Evolutionary conservation across 495 filamentous ascomycete genomes (phyloP), one percentile per base, ranked within the genome.

Genomic region (Letharia lupina): DNA sequence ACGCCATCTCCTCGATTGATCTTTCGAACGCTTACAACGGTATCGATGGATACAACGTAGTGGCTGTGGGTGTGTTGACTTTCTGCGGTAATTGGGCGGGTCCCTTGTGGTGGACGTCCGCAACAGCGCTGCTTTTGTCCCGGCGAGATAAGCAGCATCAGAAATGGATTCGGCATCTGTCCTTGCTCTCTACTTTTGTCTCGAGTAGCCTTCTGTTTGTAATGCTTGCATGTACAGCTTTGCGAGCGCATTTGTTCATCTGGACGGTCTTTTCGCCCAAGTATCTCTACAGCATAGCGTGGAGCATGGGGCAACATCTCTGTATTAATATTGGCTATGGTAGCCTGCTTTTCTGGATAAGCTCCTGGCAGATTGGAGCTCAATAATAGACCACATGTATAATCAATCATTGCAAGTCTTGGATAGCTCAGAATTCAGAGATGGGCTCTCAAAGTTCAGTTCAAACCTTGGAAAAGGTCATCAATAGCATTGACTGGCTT

Each of bases 261-360:
- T 99, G 95, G 95, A 98, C 92, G 0, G 95, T 99, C 40, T 99
- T 99, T 76, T 92, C 88, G 61, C 95, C 95, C 6, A 99, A 98
- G 76, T 99, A 91, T 77, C 75, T 99, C 69, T 98, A 94, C 74
- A 87, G 83, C 60, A 86, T 95, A 77, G 91, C 87, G 28, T 99
- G 95, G 95, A 85, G 83, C 69, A 66, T 90, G 61, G 87, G 83
- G n/a, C 87, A 88, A 75, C 93, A 98, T 83, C 72, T 93, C 62
- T 74, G 78, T 59, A 80, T 93, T 52, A 91, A 90, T 75, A 66
- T 89, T 28, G 79, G 77, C 12, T 70, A 86, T 52, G 82, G 83
- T 16, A 77, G 83, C 68, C 41, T 85, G 70, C 70, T 89, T 68
- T 84, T 78, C 69, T 82, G 81, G 82, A 65, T 80, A 54, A 81